Evolutionary conservation across 495 filamentous ascomycete genomes (phyloP).

Genomic region (Aspergillus egyptiacus): DNA sequence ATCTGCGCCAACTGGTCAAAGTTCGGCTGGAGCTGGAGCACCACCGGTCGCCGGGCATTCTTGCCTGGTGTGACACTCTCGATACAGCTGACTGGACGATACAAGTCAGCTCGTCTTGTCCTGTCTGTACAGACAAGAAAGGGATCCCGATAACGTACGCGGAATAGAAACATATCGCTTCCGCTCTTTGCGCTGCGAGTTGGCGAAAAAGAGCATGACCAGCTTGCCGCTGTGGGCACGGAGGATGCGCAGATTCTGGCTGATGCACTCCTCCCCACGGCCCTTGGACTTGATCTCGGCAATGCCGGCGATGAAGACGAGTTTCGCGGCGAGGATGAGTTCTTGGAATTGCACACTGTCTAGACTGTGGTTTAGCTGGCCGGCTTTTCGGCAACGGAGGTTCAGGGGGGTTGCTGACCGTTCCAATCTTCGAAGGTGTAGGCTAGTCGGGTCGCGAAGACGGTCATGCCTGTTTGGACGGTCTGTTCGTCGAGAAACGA

Average conservation of each 20-base stretch:
- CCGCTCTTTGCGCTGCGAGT: slow-evolving; percentile 36
- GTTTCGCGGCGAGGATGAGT: slow-evolving; percentile 34
- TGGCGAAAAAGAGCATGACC: slow-evolving; percentile 41
- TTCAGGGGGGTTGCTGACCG: slow-evolving; percentile 20
- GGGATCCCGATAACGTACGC: slow-evolving; percentile 21
- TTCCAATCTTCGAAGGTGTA: slow-evolving; percentile 43
- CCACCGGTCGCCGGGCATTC: slow-evolving; percentile 36
- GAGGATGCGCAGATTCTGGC: slow-evolving; percentile 43
- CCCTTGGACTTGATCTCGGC: slow-evolving; percentile 45
- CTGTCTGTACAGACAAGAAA: neutral
- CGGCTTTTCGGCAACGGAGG: too few relatives aligned
- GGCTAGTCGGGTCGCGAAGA: slow-evolving; percentile 40
- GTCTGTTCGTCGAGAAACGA: slow-evolving; percentile 45
- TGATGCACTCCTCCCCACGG: slow-evolving; percentile 45
- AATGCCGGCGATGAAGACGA: slow-evolving; percentile 41
- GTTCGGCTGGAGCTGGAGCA: slow-evolving; percentile 37
- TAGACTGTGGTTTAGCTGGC: slow-evolving; percentile 7
- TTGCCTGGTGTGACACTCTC: slow-evolving; percentile 36
- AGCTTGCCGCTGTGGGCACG: slow-evolving; percentile 32
- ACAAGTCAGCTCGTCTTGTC: slow-evolving; percentile 1
- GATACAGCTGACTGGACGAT: slow-evolving; percentile 35
- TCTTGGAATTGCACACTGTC: slow-evolving; percentile 44
- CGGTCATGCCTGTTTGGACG: slow-evolving; percentile 34
- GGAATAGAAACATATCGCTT: slow-evolving; percentile 44
- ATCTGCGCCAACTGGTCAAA: slow-evolving; percentile 41